Percentiles rank a stretch among this genome's conserved stretches.
Conservation (phyloP, 2,329 filamentous ascomycete species). For the Calonectria hongkongensis region DNA sequence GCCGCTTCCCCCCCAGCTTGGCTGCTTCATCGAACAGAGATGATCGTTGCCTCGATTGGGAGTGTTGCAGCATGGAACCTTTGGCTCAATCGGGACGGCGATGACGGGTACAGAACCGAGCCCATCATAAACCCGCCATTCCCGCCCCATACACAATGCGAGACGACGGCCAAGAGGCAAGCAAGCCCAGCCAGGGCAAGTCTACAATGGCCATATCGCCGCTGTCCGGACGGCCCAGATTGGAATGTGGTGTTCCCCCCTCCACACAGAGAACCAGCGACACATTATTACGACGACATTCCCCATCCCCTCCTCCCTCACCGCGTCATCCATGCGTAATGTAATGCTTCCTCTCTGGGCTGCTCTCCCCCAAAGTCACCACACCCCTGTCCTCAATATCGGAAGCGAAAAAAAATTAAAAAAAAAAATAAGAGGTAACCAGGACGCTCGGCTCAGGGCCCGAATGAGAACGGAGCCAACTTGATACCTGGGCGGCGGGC, state of each 20-base stretch:
- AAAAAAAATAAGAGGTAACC: not conserved
- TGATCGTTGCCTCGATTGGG: slow-evolving; percentile 19
- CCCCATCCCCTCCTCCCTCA: not conserved
- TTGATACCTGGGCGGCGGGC: not conserved
- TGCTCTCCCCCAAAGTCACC: not conserved
- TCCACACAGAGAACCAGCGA: not conserved
- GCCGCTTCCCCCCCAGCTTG: not conserved
- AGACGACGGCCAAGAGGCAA: not conserved
- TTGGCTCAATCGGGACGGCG: slow-evolving; percentile 19
- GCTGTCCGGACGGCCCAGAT: not conserved
- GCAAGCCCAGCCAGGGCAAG: too few relatives aligned
- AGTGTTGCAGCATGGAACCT: not conserved
- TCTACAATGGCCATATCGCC: slow-evolving; percentile 9
- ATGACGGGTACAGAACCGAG: not conserved
- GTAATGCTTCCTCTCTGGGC: not conserved
- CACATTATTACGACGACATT: slow-evolving; percentile 20
- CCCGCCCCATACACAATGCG: not conserved
- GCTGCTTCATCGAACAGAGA: not conserved
- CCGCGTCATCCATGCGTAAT: slow-evolving; percentile 24
- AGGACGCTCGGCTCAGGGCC: slow-evolving; percentile 4
- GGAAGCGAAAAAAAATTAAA: not conserved
- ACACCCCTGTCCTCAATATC: not conserved
- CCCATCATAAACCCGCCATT: slow-evolving; percentile 14
- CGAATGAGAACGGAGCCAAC: not conserved
- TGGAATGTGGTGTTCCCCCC: not conserved